Conservation (phyloP, 2,329 filamentous ascomycete species). For the Colletotrichum siamense region DNA sequence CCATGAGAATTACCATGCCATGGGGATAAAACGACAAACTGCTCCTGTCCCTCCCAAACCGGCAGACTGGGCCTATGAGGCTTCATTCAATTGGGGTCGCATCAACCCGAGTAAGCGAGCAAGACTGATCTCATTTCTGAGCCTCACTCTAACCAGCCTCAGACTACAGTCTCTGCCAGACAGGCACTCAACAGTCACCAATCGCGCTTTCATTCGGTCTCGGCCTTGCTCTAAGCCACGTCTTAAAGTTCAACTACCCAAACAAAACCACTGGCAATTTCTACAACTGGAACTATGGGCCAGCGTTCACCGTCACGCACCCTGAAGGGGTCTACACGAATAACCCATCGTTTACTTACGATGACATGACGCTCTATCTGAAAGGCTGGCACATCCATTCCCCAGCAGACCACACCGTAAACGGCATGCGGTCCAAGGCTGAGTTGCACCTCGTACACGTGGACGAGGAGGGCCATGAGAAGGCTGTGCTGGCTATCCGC, state of each 20-base stretch:
- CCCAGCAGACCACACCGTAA: slow-evolving; percentile 53
- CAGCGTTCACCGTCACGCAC: slow-evolving; percentile 43
- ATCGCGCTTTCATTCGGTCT: slow-evolving; percentile 46
- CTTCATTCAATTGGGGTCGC: slow-evolving; percentile 20
- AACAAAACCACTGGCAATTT: slow-evolving; percentile 40
- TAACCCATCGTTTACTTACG: slow-evolving; percentile 47
- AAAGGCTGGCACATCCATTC: slow-evolving; percentile 57
- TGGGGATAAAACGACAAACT: not conserved
- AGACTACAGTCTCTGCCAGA: slow-evolving; percentile 45
- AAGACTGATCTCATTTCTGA: not conserved
- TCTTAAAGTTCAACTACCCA: slow-evolving; percentile 46
- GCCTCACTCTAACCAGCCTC: not conserved
- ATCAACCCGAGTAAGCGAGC: slow-evolving; percentile 7
- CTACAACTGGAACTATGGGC: slow-evolving; percentile 56
- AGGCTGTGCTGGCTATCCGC: slow-evolving; percentile 51
- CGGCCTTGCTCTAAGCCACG: slow-evolving; percentile 44
- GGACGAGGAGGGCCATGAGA: slow-evolving; percentile 42
- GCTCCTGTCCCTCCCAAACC: not conserved
- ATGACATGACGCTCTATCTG: slow-evolving; percentile 52
- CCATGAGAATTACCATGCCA: slow-evolving; percentile 2
- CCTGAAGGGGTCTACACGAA: slow-evolving; percentile 38
- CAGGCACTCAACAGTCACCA: slow-evolving; percentile 54
- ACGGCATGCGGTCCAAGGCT: slow-evolving; percentile 45
- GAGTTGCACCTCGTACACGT: slow-evolving; percentile 56
- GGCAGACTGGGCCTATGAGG: slow-evolving; percentile 20